Percentiles rank a stretch among this genome's conserved stretches.
These are phyloP conservation scores for Vitis labrusca DNA, from an alignment of 164 flowering plant genomes.

Conservation along the genomic window DNA sequence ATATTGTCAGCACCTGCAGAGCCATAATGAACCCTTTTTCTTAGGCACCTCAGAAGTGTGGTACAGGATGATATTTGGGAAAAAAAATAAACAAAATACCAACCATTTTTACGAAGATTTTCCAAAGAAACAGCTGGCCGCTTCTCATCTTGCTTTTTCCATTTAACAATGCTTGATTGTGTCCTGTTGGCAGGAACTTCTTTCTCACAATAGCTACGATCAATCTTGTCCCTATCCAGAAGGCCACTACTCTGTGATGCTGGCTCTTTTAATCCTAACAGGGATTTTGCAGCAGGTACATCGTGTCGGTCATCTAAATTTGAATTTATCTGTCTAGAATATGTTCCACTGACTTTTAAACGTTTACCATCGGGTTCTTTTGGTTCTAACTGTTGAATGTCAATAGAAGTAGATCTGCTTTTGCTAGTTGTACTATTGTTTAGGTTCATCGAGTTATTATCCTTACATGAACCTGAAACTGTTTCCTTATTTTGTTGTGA, in stretches of 20 bases:
- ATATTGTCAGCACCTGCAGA: constrained; percentile 28
- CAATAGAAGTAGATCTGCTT: constrained; percentile 22
- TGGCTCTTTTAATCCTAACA: constrained; percentile 17
- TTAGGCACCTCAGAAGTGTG: not conserved
- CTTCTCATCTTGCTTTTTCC: constrained; percentile 20
- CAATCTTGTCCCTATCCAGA: constrained; percentile 12
- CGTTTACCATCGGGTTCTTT: constrained; percentile 58
- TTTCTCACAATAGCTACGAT: constrained; percentile 14
- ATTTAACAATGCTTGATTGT: constrained; percentile 10
- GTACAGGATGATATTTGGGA: not conserved
- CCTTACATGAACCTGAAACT: constrained; percentile 23
- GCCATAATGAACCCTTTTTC: constrained; percentile 3
- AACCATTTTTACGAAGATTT: constrained; percentile 25
- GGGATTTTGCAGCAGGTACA: constrained; percentile 21
- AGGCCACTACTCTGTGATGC: constrained; percentile 9
- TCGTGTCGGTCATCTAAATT: constrained; percentile 21
- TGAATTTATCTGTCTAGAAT: constrained; percentile 14
- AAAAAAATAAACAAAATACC: constrained; percentile 10
- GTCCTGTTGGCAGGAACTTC: constrained; percentile 15
- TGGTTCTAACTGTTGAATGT: constrained; percentile 17
- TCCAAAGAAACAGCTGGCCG: constrained; percentile 20
- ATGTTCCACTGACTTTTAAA: constrained; percentile 31
- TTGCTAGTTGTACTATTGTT: constrained; percentile 25
- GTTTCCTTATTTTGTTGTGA: constrained; percentile 37
- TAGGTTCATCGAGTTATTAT: constrained; percentile 14